Base-by-base conservation (phyloP, 345 rosid genomes). In the Sisymbrium irio region DNA sequence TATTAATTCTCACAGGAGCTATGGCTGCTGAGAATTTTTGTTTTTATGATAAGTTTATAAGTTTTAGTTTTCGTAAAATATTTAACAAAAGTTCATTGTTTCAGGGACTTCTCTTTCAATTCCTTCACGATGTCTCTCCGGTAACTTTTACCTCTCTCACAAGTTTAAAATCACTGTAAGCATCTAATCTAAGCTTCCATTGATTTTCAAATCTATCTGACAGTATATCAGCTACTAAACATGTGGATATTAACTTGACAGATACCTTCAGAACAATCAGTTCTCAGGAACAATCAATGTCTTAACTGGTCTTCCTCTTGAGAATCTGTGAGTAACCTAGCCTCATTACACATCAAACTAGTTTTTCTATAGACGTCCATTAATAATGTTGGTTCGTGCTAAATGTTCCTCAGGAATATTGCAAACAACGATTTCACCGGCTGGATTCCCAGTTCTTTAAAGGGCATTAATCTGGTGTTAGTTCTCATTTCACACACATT, bases 41-140 rank as follows among this genome's bases (percentile, higher is more conserved):
- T 67, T 67, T 73, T 58, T 37, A 6, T 47, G 12, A 58, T 58
- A 62, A 62, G 15, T 65, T 35, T 11, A n/a, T n/a, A n/a, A 46
- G 30, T 70, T 63, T 49, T 39, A 11, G 35, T 70, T 17, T 10
- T 30, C 22, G 53, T 53, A 37, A 6, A 12, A 9, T 11, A 17
- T 62, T 56, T 77, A 66, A 70, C 71, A 39, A 39, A 15, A 11
- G 2, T 57, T 50, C 25, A 50, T 59, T 81, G 70, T 45, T 85
- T 65, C 87, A 95, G 99, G 90, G 99, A 95, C 76, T 60, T 95
- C 54, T 95, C 99, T 72, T 87, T 49, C 80, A 92, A 92, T 82
- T 72, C 78, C 51, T 63, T 95, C 53, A 30, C 91, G 0, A 83
- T 86, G 28, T 80, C 77, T 68, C 88, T 95, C 99, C 98, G 7